A percentile compares a stretch with the other conserved stretches of the same genome.
These are phyloP conservation scores for Cercospora berteroae DNA, from an alignment of 2,329 filamentous ascomycete genomes.

Conservation along the genomic window DNA sequence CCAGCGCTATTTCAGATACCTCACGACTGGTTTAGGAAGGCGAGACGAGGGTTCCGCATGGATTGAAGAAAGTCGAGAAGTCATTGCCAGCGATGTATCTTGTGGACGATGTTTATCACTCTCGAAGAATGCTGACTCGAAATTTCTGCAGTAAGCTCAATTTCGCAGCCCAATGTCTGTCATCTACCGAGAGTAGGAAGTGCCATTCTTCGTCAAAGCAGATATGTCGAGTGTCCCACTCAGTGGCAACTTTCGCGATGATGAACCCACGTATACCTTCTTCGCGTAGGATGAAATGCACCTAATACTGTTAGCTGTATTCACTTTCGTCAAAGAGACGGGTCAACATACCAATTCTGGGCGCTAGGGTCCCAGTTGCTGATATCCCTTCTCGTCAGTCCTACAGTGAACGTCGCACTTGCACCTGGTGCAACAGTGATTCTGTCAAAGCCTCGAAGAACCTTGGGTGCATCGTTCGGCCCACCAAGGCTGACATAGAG, in stretches of 20 bases:
- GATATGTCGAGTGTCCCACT: not conserved
- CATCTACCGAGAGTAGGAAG: not conserved
- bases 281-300: conserved; percentile 23
- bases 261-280: conserved; percentile 33
- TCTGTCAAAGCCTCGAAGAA: conserved; percentile 45
- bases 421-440: conserved; percentile 26
- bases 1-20: too few relatives aligned
- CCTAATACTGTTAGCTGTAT: not conserved
- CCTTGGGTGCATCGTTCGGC: conserved; percentile 47
- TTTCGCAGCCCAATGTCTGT: not conserved
- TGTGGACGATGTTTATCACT: not conserved
- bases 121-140: too few relatives aligned
- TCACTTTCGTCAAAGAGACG: not conserved
- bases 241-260: conserved; percentile 27
- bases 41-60: too few relatives aligned
- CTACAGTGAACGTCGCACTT: conserved; percentile 21
- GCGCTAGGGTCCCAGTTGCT: conserved; percentile 27
- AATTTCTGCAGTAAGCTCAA: too few relatives aligned
- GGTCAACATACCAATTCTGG: conserved; percentile 48
- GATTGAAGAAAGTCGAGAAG: not conserved
- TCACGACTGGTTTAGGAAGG: too few relatives aligned
- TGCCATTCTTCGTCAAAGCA: not conserved
- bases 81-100: not conserved
- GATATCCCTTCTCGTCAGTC: conserved; percentile 26
- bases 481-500: conserved; percentile 46